Percentiles rank a stretch among this genome's conserved stretches.
Conservation (phyloP, 768 basidiomycete species). For the Auriscalpium vulgare region DNA sequence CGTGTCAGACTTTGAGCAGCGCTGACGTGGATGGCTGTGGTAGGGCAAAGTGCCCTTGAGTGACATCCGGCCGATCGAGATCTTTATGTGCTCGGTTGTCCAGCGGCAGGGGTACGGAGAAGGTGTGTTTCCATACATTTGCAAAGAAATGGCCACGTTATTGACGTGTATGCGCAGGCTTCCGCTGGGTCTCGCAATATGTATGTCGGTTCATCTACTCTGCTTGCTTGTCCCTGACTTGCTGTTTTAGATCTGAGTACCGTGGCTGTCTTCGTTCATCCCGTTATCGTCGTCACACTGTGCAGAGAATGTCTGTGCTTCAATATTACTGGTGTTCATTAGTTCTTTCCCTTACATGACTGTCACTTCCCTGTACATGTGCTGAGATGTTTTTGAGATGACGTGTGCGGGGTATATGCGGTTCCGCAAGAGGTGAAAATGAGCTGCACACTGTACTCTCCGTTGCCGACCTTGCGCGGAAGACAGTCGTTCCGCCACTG, state of each 20-base stretch:
- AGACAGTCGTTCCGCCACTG: too few relatives aligned
- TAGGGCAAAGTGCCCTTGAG: slow-evolving; percentile 95
- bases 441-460: too few relatives aligned
- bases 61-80: slow-evolving; percentile 96
- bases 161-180: slow-evolving; percentile 36
- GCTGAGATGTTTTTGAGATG: background rate
- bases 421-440: too few relatives aligned
- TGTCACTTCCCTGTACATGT: background rate
- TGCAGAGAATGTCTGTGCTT: slow-evolving; percentile 5
- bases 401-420: background rate
- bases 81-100: slow-evolving; percentile 99
- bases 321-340: slow-evolving; percentile 2
- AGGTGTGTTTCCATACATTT: slow-evolving; percentile 37
- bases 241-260: background rate
- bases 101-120: slow-evolving; percentile 98
- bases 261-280: background rate
- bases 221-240: background rate
- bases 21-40: slow-evolving; percentile 5
- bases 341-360: background rate
- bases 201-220: slow-evolving; percentile 32
- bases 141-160: background rate
- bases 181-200: slow-evolving; percentile 98
- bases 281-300: background rate
- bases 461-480: too few relatives aligned
- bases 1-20: background rate